These are phyloP conservation scores for Mercurialis annua DNA, from an alignment of 345 rosid species.

Conservation along the genomic window DNA sequence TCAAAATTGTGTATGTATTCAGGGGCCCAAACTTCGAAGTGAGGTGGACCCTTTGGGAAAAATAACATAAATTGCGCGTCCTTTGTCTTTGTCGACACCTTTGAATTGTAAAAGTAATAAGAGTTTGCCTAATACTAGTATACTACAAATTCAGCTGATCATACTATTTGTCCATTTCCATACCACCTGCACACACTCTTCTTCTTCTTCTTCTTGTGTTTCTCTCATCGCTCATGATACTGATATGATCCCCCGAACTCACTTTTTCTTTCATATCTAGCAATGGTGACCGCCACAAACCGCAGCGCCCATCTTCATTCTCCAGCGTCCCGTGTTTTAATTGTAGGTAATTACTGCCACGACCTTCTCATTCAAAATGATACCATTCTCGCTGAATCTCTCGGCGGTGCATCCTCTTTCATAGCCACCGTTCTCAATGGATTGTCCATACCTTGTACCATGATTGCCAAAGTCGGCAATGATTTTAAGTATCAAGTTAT, in stretches of 20 bases:
- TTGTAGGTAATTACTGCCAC: constrained; percentile 92
- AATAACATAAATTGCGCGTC: constrained; percentile 10
- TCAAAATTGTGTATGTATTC: too few species aligned
- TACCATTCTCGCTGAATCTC: constrained; percentile 62
- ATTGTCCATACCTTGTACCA: constrained; percentile 46
- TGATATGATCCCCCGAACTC: neutral
- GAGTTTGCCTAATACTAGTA: neutral
- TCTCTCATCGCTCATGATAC: neutral
- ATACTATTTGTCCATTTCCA: neutral
- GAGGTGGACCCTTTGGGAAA: too few species aligned
- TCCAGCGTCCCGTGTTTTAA: constrained; percentile 42
- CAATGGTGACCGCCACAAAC: constrained; percentile 15
- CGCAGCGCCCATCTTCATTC: neutral
- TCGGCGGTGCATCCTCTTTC: constrained; percentile 97
- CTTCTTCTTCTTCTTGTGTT: too few species aligned
- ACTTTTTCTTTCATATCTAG: neutral
- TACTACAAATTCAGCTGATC: too few species aligned
- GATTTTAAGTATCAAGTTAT: constrained; percentile 59
- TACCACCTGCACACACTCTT: neutral
- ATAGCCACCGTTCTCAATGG: constrained; percentile 59
- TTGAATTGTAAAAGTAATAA: neutral
- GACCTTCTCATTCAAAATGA: constrained; percentile 67
- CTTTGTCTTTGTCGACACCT: constrained; percentile 9
- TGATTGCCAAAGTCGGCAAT: constrained; percentile 66
- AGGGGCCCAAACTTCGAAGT: too few species aligned